These are phyloP conservation scores for Xylariaceae sp. DNA, from an alignment of 2,329 filamentous ascomycete species.

Conservation along the genomic window DNA sequence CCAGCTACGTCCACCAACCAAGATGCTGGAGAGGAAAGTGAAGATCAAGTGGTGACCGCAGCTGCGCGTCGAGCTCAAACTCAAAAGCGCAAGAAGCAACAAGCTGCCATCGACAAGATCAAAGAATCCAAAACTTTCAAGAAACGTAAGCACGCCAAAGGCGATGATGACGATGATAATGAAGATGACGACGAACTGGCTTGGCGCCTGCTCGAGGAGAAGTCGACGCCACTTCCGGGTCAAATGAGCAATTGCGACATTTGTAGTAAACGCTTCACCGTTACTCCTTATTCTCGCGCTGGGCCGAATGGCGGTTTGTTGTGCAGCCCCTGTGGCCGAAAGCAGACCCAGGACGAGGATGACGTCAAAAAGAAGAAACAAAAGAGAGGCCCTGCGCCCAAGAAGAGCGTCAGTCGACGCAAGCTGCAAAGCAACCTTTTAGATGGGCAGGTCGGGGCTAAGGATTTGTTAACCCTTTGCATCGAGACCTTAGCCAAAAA, in stretches of 20 bases:
- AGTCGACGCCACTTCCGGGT: conserved; percentile 61
- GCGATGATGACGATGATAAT: conserved; percentile 28
- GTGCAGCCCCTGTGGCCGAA: conserved; percentile 76
- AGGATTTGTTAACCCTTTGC: conserved; percentile 62
- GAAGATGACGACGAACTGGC: conserved; percentile 47
- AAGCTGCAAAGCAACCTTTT: conserved; percentile 80
- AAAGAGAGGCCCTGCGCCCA: conserved; percentile 46
- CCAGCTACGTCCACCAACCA: conserved; percentile 3
- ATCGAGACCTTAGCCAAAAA: conserved; percentile 61
- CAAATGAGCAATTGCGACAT: conserved; percentile 85
- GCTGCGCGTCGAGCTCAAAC: conserved; percentile 11
- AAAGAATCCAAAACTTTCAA: conserved; percentile 58
- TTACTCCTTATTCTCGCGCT: conserved; percentile 81
- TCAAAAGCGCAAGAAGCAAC: conserved; percentile 51
- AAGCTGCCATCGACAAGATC: conserved; percentile 56
- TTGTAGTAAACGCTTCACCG: conserved; percentile 85
- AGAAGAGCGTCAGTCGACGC: conserved; percentile 61
- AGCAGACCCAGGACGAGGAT: conserved; percentile 64
- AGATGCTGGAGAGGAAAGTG: conserved; percentile 12
- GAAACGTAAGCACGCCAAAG: conserved; percentile 42
- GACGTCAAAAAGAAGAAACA: conserved; percentile 51
- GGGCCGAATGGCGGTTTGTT: conserved; percentile 83
- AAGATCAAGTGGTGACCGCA: conserved; percentile 9
- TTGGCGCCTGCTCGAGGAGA: conserved; percentile 44
- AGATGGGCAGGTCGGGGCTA: conserved; percentile 69